A percentile compares a stretch with the other conserved stretches of the same genome.
These are phyloP conservation scores for Panellus pusillus DNA, from an alignment of 768 basidiomycete species.

Conservation along the genomic window DNA sequence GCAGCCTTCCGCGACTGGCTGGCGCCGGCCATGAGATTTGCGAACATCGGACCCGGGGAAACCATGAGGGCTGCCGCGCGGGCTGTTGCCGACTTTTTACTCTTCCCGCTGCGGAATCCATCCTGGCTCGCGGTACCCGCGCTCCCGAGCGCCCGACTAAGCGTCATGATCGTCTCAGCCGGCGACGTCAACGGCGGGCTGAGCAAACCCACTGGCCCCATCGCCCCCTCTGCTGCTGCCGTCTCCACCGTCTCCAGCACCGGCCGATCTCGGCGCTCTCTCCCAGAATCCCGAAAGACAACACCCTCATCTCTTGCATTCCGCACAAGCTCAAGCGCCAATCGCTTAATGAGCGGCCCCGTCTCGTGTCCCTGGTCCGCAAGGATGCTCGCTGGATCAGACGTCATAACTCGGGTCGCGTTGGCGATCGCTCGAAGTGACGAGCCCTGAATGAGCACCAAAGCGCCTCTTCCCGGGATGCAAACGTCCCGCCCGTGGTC, in stretches of 20 bases:
- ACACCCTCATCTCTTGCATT: constrained; percentile 67
- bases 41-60: constrained; percentile 57
- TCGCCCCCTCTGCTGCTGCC: constrained; percentile 28
- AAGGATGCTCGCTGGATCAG: constrained; percentile 72
- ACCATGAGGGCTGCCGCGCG: constrained; percentile 38
- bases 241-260: constrained; percentile 18
- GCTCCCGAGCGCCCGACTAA: constrained; percentile 47
- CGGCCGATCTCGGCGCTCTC: constrained; percentile 44
- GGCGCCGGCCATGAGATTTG: constrained; percentile 53
- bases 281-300: constrained; percentile 46
- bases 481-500: constrained; percentile 17
- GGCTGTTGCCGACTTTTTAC: constrained; percentile 27
- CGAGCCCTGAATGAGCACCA: constrained; percentile 51
- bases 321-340: constrained; percentile 68
- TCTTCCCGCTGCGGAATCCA: constrained; percentile 13
- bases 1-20: constrained; percentile 39
- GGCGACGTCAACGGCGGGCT: constrained; percentile 36
- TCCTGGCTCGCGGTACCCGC: constrained; percentile 12
- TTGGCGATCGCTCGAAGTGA: constrained; percentile 76
- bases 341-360: constrained; percentile 52
- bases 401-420: constrained; percentile 86
- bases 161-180: constrained; percentile 42
- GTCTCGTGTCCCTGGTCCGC: constrained; percentile 69
- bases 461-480: constrained; percentile 28
- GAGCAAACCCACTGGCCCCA: constrained; percentile 43